These are phyloP conservation scores for Moesziomyces parantarcticus DNA, from an alignment of 1,284 basidiomycete genomes.

Conservation along the genomic window DNA sequence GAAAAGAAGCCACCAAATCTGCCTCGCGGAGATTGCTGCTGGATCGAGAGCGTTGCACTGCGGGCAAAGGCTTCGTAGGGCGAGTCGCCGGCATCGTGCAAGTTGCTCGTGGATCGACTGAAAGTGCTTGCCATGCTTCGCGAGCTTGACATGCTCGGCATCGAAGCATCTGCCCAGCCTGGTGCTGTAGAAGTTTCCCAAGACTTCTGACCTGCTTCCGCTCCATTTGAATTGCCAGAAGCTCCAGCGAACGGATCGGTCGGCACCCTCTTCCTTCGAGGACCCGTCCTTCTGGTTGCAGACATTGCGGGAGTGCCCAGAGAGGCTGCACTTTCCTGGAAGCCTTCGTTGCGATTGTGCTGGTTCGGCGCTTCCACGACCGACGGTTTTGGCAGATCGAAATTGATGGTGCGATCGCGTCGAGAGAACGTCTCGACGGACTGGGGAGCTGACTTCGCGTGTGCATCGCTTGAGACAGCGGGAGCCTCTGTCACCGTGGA, in stretches of 20 bases:
- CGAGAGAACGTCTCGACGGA: too few species aligned
- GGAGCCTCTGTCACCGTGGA: too few species aligned
- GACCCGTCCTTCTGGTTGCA: neutral
- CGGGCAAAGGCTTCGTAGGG: constrained; percentile 5
- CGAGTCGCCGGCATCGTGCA: constrained; percentile 7
- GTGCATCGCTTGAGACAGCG: neutral
- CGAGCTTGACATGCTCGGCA: constrained; percentile 18
- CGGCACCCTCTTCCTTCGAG: neutral
- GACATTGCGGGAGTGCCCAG: neutral
- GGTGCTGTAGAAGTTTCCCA: neutral
- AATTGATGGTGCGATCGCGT: too few species aligned
- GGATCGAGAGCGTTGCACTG: neutral
- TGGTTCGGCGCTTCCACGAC: neutral
- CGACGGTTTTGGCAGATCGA: neutral
- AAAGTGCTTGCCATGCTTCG: constrained; percentile 27
- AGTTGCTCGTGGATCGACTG: constrained; percentile 33
- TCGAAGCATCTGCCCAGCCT: constrained; percentile 7
- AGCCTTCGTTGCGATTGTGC: neutral
- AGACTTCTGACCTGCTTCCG: neutral
- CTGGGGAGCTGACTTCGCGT: neutral
- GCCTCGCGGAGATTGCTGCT: constrained; percentile 11
- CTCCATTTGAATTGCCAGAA: neutral
- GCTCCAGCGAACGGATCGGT: too few species aligned
- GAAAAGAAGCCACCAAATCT: constrained; percentile 30
- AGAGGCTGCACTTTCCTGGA: neutral